These are phyloP conservation scores for Porphyrellus cyaneotinctus DNA, from an alignment of 768 basidiomycete genomes.

Conservation along the genomic window DNA sequence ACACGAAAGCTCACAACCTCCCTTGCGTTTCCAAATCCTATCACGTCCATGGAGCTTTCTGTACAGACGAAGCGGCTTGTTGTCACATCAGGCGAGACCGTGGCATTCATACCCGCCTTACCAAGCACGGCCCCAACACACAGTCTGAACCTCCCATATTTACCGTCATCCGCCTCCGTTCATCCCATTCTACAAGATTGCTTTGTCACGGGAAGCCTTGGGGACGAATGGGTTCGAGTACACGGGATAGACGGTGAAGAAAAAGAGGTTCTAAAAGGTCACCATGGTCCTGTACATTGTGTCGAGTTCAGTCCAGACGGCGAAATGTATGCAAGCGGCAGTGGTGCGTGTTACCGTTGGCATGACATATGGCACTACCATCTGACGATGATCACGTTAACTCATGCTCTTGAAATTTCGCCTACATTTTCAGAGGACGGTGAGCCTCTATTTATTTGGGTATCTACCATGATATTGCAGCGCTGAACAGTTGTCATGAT, in stretches of 20 bases:
- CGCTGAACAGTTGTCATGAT: constrained; percentile 6
- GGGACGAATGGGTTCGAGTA: constrained; percentile 95
- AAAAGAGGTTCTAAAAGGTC: constrained; percentile 88
- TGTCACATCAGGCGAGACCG: constrained; percentile 87
- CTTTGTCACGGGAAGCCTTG: constrained; percentile 86
- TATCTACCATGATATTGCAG: background rate
- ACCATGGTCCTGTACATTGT: constrained; percentile 95
- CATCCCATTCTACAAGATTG: constrained; percentile 86
- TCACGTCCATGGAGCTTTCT: constrained; percentile 94
- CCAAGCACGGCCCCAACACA: constrained; percentile 64
- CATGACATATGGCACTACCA: constrained; percentile 1
- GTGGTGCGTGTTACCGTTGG: constrained; percentile 56
- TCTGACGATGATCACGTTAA: constrained; percentile 11
- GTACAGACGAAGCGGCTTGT: constrained; percentile 76
- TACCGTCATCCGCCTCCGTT: constrained; percentile 91
- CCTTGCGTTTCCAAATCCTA: constrained; percentile 69
- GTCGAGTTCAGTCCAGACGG: constrained; percentile 94
- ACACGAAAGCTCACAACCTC: constrained; percentile 68
- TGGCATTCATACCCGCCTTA: constrained; percentile 82
- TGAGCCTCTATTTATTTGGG: constrained; percentile 30
- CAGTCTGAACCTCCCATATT: constrained; percentile 74
- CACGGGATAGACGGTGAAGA: constrained; percentile 91
- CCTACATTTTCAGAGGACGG: constrained; percentile 60
- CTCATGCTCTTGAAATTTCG: constrained; percentile 2
- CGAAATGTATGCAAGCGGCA: constrained; percentile 95